These are phyloP conservation scores for Termitomyces sp. DNA, from an alignment of 768 basidiomycete genomes.

Conservation along the genomic window DNA sequence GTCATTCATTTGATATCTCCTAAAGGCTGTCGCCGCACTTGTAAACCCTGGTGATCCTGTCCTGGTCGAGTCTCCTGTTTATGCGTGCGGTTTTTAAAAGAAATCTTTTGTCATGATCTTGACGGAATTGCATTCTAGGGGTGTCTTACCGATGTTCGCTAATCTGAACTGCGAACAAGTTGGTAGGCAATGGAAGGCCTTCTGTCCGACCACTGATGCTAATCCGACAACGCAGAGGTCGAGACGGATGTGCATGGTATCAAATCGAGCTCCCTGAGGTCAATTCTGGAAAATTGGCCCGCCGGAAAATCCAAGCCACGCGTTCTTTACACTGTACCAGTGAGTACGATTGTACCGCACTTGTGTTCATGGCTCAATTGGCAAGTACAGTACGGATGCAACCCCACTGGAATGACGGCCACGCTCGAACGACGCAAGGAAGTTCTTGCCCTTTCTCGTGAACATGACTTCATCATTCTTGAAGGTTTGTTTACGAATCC, in stretches of 20 bases:
- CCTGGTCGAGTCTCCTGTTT: slow-evolving; percentile 77
- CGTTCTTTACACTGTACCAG: slow-evolving; percentile 73
- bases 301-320: slow-evolving; percentile 61
- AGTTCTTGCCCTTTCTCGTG: slow-evolving; percentile 60
- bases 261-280: slow-evolving; percentile 46
- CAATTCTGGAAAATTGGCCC: slow-evolving; percentile 68
- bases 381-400: slow-evolving; percentile 66
- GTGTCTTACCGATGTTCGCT: slow-evolving; percentile 57
- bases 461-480: slow-evolving; percentile 73
- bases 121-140: slow-evolving; percentile 29
- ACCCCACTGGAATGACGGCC: slow-evolving; percentile 78
- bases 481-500: slow-evolving; percentile 49
- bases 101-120: slow-evolving; percentile 4
- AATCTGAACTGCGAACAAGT: slow-evolving; percentile 48
- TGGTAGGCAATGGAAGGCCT: slow-evolving; percentile 30
- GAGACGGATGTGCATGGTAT: slow-evolving; percentile 69
- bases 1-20: background rate
- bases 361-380: background rate
- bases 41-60: slow-evolving; percentile 74
- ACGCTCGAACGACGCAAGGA: slow-evolving; percentile 60
- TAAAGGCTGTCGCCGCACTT: slow-evolving; percentile 61
- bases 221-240: slow-evolving; percentile 41
- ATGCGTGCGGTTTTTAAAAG: slow-evolving; percentile 42
- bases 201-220: background rate
- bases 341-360: slow-evolving; percentile 25